A percentile compares a stretch with the other conserved stretches of the same genome.
These are phyloP conservation scores for Ophiocordyceps robertsii DNA, from an alignment of 2,329 filamentous ascomycete genomes.

Conservation along the genomic window DNA sequence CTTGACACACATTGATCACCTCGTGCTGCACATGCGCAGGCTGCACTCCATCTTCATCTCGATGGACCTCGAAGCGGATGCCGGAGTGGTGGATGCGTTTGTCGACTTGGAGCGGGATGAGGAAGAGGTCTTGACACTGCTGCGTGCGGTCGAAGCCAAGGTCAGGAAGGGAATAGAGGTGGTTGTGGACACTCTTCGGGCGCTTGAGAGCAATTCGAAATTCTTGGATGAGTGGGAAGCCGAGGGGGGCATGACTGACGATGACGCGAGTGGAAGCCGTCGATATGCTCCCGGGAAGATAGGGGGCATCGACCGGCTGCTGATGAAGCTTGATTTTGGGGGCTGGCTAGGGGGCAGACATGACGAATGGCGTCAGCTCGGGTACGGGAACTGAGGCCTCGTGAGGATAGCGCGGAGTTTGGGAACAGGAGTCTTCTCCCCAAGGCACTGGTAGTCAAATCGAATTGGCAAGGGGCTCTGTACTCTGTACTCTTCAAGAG, in stretches of 20 bases:
- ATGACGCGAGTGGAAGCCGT: slow-evolving; percentile 19
- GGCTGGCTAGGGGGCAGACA: slow-evolving; percentile 34
- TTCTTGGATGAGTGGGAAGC: slow-evolving; percentile 32
- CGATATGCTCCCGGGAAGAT: slow-evolving; percentile 57
- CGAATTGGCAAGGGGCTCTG: too few species aligned
- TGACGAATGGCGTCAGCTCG: slow-evolving; percentile 5
- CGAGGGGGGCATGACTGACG: slow-evolving; percentile 20
- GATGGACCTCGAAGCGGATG: slow-evolving; percentile 68
- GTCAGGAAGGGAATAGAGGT: slow-evolving; percentile 56
- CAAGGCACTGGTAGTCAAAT: too few species aligned
- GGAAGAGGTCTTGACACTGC: slow-evolving; percentile 46
- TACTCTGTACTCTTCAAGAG: too few species aligned
- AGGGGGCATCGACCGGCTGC: slow-evolving; percentile 66
- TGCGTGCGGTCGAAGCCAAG: slow-evolving; percentile 48
- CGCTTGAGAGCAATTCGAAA: slow-evolving; percentile 27
- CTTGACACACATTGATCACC: slow-evolving; percentile 64
- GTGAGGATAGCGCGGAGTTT: not conserved
- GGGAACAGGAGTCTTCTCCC: not conserved
- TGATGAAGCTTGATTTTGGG: slow-evolving; percentile 81
- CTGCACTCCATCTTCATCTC: slow-evolving; percentile 65
- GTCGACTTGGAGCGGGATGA: slow-evolving; percentile 63
- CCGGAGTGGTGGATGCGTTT: slow-evolving; percentile 66
- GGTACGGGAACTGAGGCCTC: not conserved
- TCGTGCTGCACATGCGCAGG: slow-evolving; percentile 63
- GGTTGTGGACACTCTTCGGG: slow-evolving; percentile 43